phyloP scores from a whole-genome alignment of 106 monocot genomes.

The Dendrobium officinale region DNA sequence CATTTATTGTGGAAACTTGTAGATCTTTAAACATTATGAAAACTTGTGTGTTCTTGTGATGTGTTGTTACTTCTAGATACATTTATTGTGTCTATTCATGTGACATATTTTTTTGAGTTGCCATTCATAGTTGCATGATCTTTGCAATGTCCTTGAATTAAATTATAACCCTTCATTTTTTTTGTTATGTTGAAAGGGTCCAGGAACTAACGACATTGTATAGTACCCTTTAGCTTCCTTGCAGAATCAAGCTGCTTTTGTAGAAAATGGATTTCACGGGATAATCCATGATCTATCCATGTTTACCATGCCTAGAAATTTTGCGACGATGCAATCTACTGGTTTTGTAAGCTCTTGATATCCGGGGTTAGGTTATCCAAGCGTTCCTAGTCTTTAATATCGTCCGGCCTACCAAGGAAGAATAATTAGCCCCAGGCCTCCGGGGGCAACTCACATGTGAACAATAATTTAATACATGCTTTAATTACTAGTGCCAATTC shows the following conservation, averaged over 20 bases:
- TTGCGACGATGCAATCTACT: conserved; percentile 50
- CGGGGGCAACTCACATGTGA: conserved; percentile 35
- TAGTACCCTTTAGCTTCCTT: conserved; percentile 72
- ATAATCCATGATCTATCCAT: conserved; percentile 36
- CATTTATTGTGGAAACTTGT: too few relatives aligned
- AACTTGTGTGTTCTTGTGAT: too few relatives aligned
- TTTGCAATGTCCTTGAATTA: neutral
- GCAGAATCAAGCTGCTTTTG: conserved; percentile 74
- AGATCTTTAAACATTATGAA: too few relatives aligned
- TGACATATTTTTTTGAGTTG: too few relatives aligned
- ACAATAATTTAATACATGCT: conserved; percentile 21
- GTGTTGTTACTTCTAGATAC: too few relatives aligned
- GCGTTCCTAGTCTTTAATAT: conserved; percentile 62
- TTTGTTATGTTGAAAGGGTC: conserved; percentile 22
- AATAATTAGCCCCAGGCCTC: conserved; percentile 36
- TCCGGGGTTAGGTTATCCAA: conserved; percentile 12
- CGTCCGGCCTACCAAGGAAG: conserved; percentile 43
- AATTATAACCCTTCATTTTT: neutral
- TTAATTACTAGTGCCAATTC: conserved; percentile 32
- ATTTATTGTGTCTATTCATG: too few relatives aligned
- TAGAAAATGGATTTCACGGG: conserved; percentile 50
- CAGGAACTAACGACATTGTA: conserved; percentile 79
- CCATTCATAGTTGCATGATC: neutral
- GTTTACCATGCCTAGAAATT: conserved; percentile 37
- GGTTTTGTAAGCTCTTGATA: conserved; percentile 56